Conservation (phyloP, 1,139 yeast species). For the Candida frijolesensis region DNA sequence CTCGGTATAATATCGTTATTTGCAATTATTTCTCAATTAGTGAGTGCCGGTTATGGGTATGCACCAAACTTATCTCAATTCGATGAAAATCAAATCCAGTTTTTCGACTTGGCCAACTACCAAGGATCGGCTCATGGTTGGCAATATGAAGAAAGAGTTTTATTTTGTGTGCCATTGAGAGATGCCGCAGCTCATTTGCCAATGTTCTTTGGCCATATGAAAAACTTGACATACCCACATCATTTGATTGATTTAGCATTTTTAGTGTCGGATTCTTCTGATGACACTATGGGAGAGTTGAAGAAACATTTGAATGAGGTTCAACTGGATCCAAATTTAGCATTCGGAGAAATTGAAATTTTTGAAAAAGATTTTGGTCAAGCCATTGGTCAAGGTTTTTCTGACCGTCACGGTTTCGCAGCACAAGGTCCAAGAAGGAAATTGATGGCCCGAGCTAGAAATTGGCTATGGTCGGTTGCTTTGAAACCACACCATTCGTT, state of each 20-base stretch:
- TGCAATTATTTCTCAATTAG: slow-evolving; percentile 4
- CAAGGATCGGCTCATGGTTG: slow-evolving; percentile 52
- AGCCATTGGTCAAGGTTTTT: slow-evolving; percentile 52
- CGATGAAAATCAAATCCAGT: slow-evolving; percentile 32
- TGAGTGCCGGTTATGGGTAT: slow-evolving; percentile 16
- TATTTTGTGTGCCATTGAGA: slow-evolving; percentile 61
- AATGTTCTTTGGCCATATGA: slow-evolving; percentile 61
- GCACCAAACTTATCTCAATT: slow-evolving; percentile 25
- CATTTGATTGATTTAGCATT: slow-evolving; percentile 58
- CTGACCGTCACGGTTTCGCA: slow-evolving; percentile 56
- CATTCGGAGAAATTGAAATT: slow-evolving; percentile 59
- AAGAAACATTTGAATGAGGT: slow-evolving; percentile 42
- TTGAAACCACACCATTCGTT: slow-evolving; percentile 54
- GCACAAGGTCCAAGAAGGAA: slow-evolving; percentile 58
- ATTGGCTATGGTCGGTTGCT: slow-evolving; percentile 56
- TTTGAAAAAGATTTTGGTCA: slow-evolving; percentile 57
- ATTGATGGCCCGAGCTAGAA: slow-evolving; percentile 56
- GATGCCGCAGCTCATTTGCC: slow-evolving; percentile 67
- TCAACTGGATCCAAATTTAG: slow-evolving; percentile 48
- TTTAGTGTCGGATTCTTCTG: slow-evolving; percentile 58
- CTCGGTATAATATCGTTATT: slow-evolving; percentile 11
- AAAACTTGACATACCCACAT: slow-evolving; percentile 59
- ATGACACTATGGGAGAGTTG: slow-evolving; percentile 56
- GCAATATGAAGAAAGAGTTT: slow-evolving; percentile 55
- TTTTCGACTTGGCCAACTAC: slow-evolving; percentile 48